phyloP scores from a whole-genome alignment of 2,329 filamentous ascomycete species.

The Trichoderma guizhouense region DNA sequence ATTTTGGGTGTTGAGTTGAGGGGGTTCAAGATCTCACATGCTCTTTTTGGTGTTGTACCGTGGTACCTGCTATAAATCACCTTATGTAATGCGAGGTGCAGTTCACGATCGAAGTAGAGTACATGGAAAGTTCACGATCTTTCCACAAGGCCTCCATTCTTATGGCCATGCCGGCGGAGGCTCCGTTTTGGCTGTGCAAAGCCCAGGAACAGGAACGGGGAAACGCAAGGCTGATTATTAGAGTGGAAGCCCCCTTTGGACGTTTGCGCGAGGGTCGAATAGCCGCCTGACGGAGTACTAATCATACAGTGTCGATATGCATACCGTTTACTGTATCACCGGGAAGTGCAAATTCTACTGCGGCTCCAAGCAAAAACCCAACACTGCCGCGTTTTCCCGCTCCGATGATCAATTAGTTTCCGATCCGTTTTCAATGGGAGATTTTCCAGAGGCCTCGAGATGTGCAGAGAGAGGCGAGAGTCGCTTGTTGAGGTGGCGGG shows the following conservation, averaged over 20 bases:
- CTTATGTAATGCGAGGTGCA: not conserved
- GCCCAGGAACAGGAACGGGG: not conserved
- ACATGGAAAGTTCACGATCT: not conserved
- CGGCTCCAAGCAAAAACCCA: not conserved
- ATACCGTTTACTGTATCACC: not conserved
- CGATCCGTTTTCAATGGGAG: not conserved
- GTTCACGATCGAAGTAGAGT: not conserved
- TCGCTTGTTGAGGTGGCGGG: not conserved
- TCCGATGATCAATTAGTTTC: not conserved
- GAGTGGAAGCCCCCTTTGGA: not conserved
- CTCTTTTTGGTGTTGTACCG: not conserved
- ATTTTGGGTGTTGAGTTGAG: not conserved
- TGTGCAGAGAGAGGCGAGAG: not conserved
- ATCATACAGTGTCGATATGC: not conserved
- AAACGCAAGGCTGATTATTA: conserved; percentile 13
- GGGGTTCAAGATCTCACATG: not conserved
- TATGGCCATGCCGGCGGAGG: not conserved
- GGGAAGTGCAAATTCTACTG: not conserved
- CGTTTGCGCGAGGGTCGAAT: not conserved
- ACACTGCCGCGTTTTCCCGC: conserved; percentile 6
- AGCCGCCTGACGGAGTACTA: not conserved
- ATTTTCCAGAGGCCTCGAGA: not conserved
- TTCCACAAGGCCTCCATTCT: not conserved
- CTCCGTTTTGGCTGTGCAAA: not conserved
- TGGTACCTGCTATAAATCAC: not conserved